phyloP scores from a whole-genome alignment of 1,284 basidiomycete genomes.

The Moesziomyces globuligerus region DNA sequence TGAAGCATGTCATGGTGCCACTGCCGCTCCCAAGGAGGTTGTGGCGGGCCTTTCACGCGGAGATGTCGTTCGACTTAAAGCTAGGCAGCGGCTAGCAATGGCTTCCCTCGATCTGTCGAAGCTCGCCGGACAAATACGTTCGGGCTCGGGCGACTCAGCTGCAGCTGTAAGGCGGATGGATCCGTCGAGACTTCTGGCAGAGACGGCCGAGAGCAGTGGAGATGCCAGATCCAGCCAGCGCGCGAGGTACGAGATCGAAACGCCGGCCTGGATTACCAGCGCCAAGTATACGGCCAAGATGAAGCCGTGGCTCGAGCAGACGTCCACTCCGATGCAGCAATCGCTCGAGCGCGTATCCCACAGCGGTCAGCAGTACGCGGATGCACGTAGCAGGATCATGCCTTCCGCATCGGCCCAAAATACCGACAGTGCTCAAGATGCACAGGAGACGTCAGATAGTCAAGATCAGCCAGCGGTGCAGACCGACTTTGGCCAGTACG shows the following conservation, averaged over 20 bases:
- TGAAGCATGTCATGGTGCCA: too few species aligned
- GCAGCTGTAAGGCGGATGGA: not conserved
- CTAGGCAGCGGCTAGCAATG: conserved; percentile 26
- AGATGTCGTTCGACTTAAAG: conserved; percentile 34
- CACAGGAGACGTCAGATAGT: too few species aligned
- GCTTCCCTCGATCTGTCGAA: conserved; percentile 19
- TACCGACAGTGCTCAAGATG: not conserved
- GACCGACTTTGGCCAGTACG: conserved; percentile 25
- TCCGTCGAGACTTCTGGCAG: conserved; percentile 6
- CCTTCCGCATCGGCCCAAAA: not conserved
- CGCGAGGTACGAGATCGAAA: conserved; percentile 27
- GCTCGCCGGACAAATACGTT: conserved; percentile 1
- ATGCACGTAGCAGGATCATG: conserved; percentile 24
- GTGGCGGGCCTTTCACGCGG: conserved; percentile 39
- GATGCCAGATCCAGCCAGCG: not conserved
- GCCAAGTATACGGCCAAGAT: conserved; percentile 34
- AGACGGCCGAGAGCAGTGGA: conserved; percentile 1
- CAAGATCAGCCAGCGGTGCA: not conserved
- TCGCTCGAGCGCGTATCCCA: conserved; percentile 8
- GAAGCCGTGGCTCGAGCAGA: conserved; percentile 31
- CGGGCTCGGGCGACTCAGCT: not conserved
- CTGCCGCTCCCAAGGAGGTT: conserved; percentile 6
- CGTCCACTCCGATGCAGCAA: conserved; percentile 17
- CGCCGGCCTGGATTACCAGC: conserved; percentile 26
- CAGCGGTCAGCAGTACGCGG: conserved; percentile 16